Base-by-base conservation (phyloP, 2,329 filamentous ascomycete genomes). In the Colletotrichum destructivum region DNA sequence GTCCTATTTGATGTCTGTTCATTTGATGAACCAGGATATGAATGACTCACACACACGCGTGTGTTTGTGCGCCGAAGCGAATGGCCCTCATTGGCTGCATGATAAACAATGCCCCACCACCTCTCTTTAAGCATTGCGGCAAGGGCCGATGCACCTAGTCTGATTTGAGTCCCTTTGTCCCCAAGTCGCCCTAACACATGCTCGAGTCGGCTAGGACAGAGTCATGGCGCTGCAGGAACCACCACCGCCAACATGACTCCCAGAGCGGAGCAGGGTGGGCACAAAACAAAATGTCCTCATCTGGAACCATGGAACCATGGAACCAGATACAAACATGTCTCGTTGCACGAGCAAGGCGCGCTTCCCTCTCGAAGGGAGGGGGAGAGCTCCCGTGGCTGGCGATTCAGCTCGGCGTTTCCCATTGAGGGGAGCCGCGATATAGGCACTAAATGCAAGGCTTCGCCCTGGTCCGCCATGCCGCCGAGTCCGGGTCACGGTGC, bases 231-330 rank as follows among this genome's bases (percentile, higher is more conserved):
- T n/a, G 64, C 68, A 60, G 51, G 15, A 35, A 49, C 57, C 52
- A 54, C 46, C 65, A 69, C 65, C 46, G 52, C 46, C 42, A 60
- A 60, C 69, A 69, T 71, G 59, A 69, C 65, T 69, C n/a, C 69
- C 59, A 64, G 59, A 60, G 59, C 54, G 69, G 65, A 69, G 52
- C 52, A 40, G n/a, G 16, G 52, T 62, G 47, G 65, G 40, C 59
- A 63, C 51, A 23, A 63, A 69, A 63, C 69, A 46, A 55, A 23
- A 15, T 18, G 13, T 31, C 62, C 31, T 49, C 63, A 23, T 40
- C 26, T 15, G 47, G 18, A 54, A 62, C 59, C 64, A 63, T 49
- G 54, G 18, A 54, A 62, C 59, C 64, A 63, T 42, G 54, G 40
- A 62, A 62, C n/a, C 40, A 64, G 38, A n/a, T 31, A n/a, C 57